Base-by-base conservation (phyloP, 169 alveolate genomes). In the Babesia bovis region DNA sequence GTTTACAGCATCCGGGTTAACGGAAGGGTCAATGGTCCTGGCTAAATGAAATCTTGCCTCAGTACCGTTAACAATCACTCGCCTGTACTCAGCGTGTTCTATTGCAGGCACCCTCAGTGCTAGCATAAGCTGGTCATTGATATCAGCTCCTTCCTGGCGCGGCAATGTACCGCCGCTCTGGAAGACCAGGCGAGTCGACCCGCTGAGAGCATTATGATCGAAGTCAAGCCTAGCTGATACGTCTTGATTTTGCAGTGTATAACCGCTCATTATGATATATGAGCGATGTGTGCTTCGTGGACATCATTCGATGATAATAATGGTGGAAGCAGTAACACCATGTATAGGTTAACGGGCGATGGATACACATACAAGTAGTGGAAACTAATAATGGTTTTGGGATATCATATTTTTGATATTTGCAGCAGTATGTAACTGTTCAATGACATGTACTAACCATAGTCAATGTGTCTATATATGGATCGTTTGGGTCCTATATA, bases 221-320 rank as follows among this genome's bases (percentile, higher is more conserved):
- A 78, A 78, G 36, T 78, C 83, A 42, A 78, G 56, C 41, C 63
- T 55, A 15, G 57, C 87, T 41, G 68, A 66, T 19, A 78, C 87
- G 36, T 69, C 66, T 49, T 78, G 87, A 9, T 53, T 55, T 3
- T 23, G 32, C 60, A 78, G 36, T 23, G 45, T 60, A 35, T 78
- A 78, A 7, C 35, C 56, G 32, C 38, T 28, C 87, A 78, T 78
- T 51, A n/a, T 74, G 78, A 67, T 73, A 63, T 65, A 6, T 0
- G 61, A 3, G 75, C 87, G 87, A 78, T 78, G 72, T 53, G 66
- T 55, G 40, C 28, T n/a, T 9, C 17, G 6, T 12, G 41, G 21
- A n/a, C n/a, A n/a, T n/a, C n/a, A n/a, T n/a, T n/a, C n/a, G n/a
- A n/a, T n/a, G n/a, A n/a, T n/a, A n/a, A n/a, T n/a, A n/a, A n/a